Base-by-base conservation (phyloP, 257 asterid genomes). In the Nicotiana noctiflora region DNA sequence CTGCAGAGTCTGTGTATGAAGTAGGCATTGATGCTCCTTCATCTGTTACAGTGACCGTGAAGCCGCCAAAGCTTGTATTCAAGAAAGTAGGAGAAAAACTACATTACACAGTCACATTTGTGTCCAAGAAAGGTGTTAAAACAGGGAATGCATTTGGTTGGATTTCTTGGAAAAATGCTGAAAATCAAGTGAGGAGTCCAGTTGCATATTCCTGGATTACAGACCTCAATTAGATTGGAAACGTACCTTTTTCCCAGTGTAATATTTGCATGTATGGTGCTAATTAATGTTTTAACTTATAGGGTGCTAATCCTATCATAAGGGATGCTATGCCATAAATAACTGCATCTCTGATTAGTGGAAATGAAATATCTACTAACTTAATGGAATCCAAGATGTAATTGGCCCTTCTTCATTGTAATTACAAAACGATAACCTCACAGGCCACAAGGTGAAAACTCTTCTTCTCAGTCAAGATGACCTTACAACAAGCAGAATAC, bases 111-210 rank as follows among this genome's bases (percentile, higher is more conserved):
- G 93, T 89, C 15, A 91, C 95, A 0, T 94, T 94, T 57, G 91
- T 91, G 77, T 90, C 95, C 0, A 75, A 77, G 78, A 88, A 83
- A 63, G 89, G 84, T 0, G 86, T 67, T 0, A 75, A 76, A 17
- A 57, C 62, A 5, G 44, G 75, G 56, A 85, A 86, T 57, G 94
- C 87, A 6, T 94, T 88, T 59, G 98, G 98, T 2, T 89, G 95
- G n/a, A 83, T 94, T 68, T 82, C 95, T 4, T 94, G 98, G 97
- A 89, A 81, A 53, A 91, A 88, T 78, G 80, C 62, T 6, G 83
- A 84, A 32, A 88, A 91, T 79, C 89, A 83, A 79, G 97, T 94
- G 46, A 88, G 64, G 82, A 94, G 97, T 82, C 94, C 97, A 4
- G 91, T 91, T 63, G 88, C 94, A 18, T 92, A 84, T 88, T 79